Base-by-base conservation (phyloP, 768 basidiomycete genomes). In the Plicaturopsis crispa region DNA sequence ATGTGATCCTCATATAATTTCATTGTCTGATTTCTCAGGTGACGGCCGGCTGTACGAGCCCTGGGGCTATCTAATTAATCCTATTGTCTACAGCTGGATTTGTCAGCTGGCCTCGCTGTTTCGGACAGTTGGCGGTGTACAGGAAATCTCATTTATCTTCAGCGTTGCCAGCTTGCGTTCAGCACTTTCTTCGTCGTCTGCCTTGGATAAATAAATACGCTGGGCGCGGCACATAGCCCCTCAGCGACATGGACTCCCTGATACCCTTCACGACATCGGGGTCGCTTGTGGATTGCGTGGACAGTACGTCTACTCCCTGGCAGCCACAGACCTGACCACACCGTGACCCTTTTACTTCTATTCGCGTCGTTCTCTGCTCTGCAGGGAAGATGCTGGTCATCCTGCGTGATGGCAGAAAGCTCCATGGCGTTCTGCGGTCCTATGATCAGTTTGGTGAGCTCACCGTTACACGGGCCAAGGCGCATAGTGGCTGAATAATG, bases 181-280 rank as follows among this genome's bases (percentile, higher is more conserved):
- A n/a, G n/a, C n/a, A n/a, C n/a, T n/a, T n/a, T n/a, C n/a, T n/a
- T n/a, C n/a, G n/a, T n/a, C n/a, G n/a, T n/a, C n/a, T n/a, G n/a
- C n/a, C n/a, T n/a, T n/a, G n/a, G n/a, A n/a, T n/a, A n/a, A n/a
- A n/a, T n/a, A n/a, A n/a, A n/a, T n/a, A n/a, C n/a, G n/a, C n/a
- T n/a, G n/a, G n/a, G n/a, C n/a, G n/a, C n/a, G n/a, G n/a, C n/a
- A n/a, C n/a, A n/a, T n/a, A n/a, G n/a, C n/a, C n/a, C n/a, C n/a
- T n/a, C 43, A 49, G 26, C 46, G 53, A 50, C 51, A 94, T 96
- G 91, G 91, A 96, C 66, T 91, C 91, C 40, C 66, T 97, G 50
- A 97, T 98, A 55, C 90, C 94, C 38, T 98, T 98, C 68, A 99
- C 96, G 44, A 99, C 96, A 16, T 97, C 93, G 37, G 96, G 96